Conservation (phyloP, 441 rosid genomes). For the Gossypium lobatum region DNA sequence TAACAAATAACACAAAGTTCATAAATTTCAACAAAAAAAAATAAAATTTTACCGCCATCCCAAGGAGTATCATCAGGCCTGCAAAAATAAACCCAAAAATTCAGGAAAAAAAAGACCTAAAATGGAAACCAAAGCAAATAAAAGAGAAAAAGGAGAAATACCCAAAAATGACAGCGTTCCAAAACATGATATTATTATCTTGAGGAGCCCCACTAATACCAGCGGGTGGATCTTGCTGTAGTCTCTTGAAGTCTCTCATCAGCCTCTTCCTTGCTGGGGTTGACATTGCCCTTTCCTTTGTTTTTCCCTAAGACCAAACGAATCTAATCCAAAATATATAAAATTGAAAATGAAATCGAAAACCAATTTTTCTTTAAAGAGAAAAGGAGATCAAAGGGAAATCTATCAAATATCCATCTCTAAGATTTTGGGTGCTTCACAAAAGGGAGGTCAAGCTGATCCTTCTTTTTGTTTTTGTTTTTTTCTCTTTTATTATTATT, state of each 20-base stretch:
- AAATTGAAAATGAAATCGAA: background rate
- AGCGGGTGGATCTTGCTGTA: slow-evolving; percentile 67
- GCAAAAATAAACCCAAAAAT: slow-evolving; percentile 5
- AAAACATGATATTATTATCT: slow-evolving; percentile 58
- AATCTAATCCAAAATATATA: background rate
- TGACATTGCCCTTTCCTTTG: slow-evolving; percentile 27
- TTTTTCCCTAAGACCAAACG: background rate
- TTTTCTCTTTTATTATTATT: background rate
- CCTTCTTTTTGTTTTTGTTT: background rate
- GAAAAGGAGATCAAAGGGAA: slow-evolving; percentile 6
- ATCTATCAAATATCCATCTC: background rate
- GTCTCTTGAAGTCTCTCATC: slow-evolving; percentile 70
- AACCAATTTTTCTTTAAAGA: background rate
- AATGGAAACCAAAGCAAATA: background rate
- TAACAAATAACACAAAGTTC: background rate
- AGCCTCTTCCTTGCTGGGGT: slow-evolving; percentile 65
- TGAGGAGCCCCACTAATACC: slow-evolving; percentile 65
- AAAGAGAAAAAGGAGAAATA: background rate
- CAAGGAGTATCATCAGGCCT: slow-evolving; percentile 66
- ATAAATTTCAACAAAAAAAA: background rate
- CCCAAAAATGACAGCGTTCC: slow-evolving; percentile 80
- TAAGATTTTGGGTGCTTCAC: background rate
- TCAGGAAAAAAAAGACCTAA: background rate
- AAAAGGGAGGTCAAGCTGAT: background rate
- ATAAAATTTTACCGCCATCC: slow-evolving; percentile 44